These are phyloP conservation scores for Ogataea corticis DNA, from an alignment of 805 yeast genomes.

Conservation along the genomic window DNA sequence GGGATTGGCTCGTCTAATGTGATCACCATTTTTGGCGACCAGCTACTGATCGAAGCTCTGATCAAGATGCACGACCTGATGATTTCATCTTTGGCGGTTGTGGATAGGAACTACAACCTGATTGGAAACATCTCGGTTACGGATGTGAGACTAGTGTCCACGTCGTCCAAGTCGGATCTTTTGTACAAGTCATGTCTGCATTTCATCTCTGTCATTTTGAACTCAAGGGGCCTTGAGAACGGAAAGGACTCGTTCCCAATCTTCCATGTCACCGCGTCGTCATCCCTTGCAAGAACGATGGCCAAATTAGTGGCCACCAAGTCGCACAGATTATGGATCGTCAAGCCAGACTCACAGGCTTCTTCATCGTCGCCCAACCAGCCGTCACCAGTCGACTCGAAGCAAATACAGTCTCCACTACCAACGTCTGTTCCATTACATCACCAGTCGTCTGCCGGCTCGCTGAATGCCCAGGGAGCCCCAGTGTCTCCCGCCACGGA, in stretches of 20 bases:
- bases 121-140: slow-evolving; percentile 94
- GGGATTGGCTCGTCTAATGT: slow-evolving; percentile 74
- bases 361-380: slow-evolving; percentile 16
- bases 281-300: slow-evolving; percentile 83
- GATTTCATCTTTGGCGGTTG: slow-evolving; percentile 90
- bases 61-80: slow-evolving; percentile 79
- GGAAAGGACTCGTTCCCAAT: slow-evolving; percentile 97
- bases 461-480: slow-evolving; percentile 3
- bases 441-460: slow-evolving; percentile 12
- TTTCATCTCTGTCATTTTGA: slow-evolving; percentile 82
- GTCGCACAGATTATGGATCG: slow-evolving; percentile 87
- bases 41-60: slow-evolving; percentile 81
- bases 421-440: slow-evolving; percentile 18
- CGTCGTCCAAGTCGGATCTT: slow-evolving; percentile 81
- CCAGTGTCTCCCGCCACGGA: slow-evolving; percentile 16
- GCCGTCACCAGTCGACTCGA: slow-evolving; percentile 19
- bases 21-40: slow-evolving; percentile 83
- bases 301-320: slow-evolving; percentile 95
- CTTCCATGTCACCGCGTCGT: slow-evolving; percentile 80
- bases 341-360: slow-evolving; percentile 47
- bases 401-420: slow-evolving; percentile 14
- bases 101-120: slow-evolving; percentile 72
- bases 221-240: slow-evolving; percentile 86
- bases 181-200: slow-evolving; percentile 82
- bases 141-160: slow-evolving; percentile 86